Percentiles rank a stretch among this genome's conserved stretches.
Conservation (phyloP, 352 stramenopile species). For the Pythium plurisporium region DNA sequence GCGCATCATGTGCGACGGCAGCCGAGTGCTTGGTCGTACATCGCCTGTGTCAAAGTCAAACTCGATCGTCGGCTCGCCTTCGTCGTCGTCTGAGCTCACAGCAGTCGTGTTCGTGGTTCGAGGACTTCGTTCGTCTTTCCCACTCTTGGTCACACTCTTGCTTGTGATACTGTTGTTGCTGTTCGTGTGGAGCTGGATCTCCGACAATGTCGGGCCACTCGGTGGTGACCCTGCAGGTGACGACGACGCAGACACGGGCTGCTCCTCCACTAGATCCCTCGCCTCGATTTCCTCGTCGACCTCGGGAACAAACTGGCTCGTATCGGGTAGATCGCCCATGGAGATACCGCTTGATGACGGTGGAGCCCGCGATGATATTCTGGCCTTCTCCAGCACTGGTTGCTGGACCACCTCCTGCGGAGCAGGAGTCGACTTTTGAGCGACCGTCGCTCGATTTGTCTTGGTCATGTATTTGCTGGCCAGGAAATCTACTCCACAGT, state of each 20-base stretch:
- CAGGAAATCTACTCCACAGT: slow-evolving; percentile 13
- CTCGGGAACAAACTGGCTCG: background rate
- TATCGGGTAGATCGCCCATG: too few species aligned
- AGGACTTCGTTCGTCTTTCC: slow-evolving; percentile 23
- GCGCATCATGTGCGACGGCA: slow-evolving; percentile 17
- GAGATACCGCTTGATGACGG: too few species aligned
- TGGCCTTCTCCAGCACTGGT: too few species aligned
- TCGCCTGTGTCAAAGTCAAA: slow-evolving; percentile 27
- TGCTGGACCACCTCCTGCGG: too few species aligned
- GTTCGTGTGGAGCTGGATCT: background rate
- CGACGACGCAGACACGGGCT: background rate
- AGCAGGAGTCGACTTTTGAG: too few species aligned
- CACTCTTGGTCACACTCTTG: background rate
- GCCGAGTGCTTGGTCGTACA: slow-evolving; percentile 15
- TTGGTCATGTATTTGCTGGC: slow-evolving; percentile 20
- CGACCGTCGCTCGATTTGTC: background rate
- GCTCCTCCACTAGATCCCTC: background rate
- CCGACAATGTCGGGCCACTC: background rate
- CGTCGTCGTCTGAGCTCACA: slow-evolving; percentile 13
- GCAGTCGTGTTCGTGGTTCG: slow-evolving; percentile 24
- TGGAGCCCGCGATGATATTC: too few species aligned
- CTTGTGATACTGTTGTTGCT: background rate
- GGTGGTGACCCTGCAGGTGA: background rate
- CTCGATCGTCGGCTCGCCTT: slow-evolving; percentile 14
- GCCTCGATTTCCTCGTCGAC: background rate